Percentiles rank a stretch among this genome's conserved stretches.
These are phyloP conservation scores for Paspalum vaginatum DNA, from an alignment of 176 grass and related monocot species.

Conservation along the genomic window DNA sequence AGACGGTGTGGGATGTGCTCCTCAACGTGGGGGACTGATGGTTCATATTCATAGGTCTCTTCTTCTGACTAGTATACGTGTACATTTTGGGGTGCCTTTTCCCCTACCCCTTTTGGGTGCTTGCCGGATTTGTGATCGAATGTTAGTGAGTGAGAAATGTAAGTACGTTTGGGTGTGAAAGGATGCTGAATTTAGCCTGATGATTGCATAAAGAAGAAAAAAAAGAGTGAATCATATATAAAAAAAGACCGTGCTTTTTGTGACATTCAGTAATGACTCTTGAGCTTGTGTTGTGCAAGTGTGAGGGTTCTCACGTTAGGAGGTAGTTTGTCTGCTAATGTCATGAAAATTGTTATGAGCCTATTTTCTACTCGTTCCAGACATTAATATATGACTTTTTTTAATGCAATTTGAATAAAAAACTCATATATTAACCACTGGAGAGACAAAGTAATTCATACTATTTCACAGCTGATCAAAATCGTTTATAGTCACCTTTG, in stretches of 20 bases:
- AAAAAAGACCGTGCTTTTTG: not conserved
- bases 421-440: too few relatives aligned
- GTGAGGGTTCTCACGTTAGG: too few relatives aligned
- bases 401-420: too few relatives aligned
- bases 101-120: not conserved
- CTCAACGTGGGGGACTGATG: constrained; percentile 60
- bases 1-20: constrained; percentile 75
- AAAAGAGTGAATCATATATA: not conserved
- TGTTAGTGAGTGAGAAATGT: constrained; percentile 28
- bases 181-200: not conserved
- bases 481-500: too few relatives aligned
- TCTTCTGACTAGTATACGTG: constrained; percentile 23
- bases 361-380: too few relatives aligned
- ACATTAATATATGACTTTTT: too few relatives aligned
- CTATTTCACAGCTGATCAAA: too few relatives aligned
- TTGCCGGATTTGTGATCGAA: constrained; percentile 24
- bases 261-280: not conserved
- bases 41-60: not conserved
- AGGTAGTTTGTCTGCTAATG: too few relatives aligned
- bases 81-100: constrained; percentile 36
- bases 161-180: constrained; percentile 8
- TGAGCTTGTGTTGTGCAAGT: not conserved
- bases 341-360: too few relatives aligned
- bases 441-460: too few relatives aligned
- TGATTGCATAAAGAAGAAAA: not conserved